Percentiles rank a stretch among this genome's conserved stretches.
phyloP scores from a whole-genome alignment of 1,284 basidiomycete genomes.

The Sanghuangporus sanghuang region DNA sequence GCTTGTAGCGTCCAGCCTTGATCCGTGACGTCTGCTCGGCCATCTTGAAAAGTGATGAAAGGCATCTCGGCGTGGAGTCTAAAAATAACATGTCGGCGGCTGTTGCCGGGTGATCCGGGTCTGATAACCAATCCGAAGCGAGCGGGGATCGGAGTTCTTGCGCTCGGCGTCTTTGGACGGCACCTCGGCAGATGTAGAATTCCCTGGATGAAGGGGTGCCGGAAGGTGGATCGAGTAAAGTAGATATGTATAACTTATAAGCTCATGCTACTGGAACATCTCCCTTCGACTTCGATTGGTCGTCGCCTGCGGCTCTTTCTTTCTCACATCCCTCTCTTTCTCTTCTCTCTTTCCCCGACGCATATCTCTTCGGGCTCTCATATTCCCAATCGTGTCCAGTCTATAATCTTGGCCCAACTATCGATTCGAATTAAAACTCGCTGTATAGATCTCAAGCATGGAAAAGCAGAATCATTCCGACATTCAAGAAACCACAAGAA shows the following conservation, averaged over 20 bases:
- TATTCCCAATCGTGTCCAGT: neutral
- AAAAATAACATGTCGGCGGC: neutral
- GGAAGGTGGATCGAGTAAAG: neutral
- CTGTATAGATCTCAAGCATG: neutral
- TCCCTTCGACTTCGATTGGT: neutral
- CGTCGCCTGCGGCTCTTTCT: neutral
- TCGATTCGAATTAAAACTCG: too few species aligned
- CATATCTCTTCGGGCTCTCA: neutral
- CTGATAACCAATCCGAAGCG: neutral
- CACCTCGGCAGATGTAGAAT: neutral
- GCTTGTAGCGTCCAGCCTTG: neutral
- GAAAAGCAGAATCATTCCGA: neutral
- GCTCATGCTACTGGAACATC: neutral
- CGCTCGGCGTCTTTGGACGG: neutral
- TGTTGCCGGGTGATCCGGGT: neutral
- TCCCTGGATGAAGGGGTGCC: neutral
- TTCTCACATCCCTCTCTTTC: neutral
- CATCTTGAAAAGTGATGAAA: neutral
- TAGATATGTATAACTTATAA: neutral
- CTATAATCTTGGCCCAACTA: neutral
- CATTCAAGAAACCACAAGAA: neutral
- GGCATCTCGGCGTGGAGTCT: neutral
- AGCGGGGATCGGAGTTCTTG: neutral
- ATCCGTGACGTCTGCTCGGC: neutral
- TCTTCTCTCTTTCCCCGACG: neutral